Conservation (phyloP, 352 stramenopile genomes). For the Globisporangium megalacanthum region DNA sequence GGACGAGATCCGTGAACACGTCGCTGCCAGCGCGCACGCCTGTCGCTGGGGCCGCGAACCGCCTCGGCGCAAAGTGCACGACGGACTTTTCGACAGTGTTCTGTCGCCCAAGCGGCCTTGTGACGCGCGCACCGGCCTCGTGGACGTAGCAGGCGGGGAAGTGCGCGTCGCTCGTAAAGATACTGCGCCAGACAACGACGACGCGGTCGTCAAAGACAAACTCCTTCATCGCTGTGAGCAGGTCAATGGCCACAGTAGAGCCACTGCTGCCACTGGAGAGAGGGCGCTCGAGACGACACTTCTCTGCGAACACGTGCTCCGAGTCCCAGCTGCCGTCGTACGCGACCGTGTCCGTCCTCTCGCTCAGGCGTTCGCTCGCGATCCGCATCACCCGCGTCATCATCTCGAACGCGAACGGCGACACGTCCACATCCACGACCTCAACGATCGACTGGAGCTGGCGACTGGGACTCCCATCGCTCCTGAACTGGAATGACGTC, state of each 20-base stretch:
- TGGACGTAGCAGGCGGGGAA: constrained; percentile 9
- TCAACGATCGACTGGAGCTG: not conserved
- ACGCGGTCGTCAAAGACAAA: not conserved
- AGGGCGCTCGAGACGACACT: constrained; percentile 3
- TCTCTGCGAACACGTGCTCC: constrained; percentile 2
- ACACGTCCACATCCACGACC: not conserved
- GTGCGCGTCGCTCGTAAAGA: constrained; percentile 7
- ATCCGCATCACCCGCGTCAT: not conserved
- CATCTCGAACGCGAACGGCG: not conserved
- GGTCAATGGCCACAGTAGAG: not conserved
- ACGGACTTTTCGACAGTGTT: not conserved
- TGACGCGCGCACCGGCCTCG: constrained; percentile 2
- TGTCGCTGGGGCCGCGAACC: not conserved
- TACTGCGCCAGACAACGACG: constrained; percentile 6
- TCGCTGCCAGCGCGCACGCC: not conserved
- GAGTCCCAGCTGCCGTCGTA: constrained; percentile 5
- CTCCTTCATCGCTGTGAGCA: constrained; percentile 5
- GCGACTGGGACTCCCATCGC: no score
- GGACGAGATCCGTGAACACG: not conserved
- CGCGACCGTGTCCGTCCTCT: not conserved
- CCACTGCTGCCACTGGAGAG: not conserved
- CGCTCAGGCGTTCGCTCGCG: not conserved
- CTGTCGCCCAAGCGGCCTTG: not conserved
- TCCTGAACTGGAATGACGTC: not conserved
- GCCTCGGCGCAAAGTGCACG: constrained; percentile 2